Evolutionary conservation across 139 green algal genomes (phyloP).

Genomic region (Tetradesmus obliquus): DNA sequence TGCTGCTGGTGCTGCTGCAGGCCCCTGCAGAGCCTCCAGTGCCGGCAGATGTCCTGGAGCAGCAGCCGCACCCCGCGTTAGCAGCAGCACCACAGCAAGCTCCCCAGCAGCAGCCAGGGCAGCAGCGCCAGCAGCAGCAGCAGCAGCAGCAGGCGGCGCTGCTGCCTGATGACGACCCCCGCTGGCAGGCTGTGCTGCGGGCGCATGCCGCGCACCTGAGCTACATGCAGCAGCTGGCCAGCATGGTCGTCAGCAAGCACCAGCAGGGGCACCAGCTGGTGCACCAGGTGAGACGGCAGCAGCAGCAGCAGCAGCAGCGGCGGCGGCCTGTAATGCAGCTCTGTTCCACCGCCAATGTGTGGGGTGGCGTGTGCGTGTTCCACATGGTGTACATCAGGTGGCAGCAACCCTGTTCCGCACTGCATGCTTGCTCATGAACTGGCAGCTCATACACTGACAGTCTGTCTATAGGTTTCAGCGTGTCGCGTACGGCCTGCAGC

Average conservation of each 20-base stretch:
- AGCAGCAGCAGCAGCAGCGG: neutral
- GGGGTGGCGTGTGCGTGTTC: too few species aligned
- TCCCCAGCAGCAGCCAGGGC: neutral
- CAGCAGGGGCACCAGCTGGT: conserved; percentile 39
- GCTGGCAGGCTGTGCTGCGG: conserved; percentile 26
- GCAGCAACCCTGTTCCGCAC: too few species aligned
- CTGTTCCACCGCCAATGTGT: neutral
- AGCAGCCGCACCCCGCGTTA: neutral
- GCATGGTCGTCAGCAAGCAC: conserved; percentile 38
- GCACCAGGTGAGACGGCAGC: conserved; percentile 22
- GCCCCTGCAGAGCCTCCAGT: neutral
- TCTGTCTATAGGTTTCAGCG: too few species aligned
- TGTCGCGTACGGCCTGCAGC: neutral
- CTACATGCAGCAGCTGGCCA: conserved; percentile 44
- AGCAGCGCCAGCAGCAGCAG: neutral
- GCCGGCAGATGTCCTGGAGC: neutral
- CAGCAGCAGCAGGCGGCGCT: neutral
- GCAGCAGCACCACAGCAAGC: neutral
- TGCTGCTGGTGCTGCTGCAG: neutral
- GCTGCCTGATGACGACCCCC: conserved; percentile 25
- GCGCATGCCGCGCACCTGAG: conserved; percentile 22
- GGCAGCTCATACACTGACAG: too few species aligned
- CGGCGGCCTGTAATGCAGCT: neutral
- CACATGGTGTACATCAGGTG: too few species aligned
- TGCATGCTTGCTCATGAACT: too few species aligned